Evolutionary conservation across 2,329 filamentous ascomycete genomes (phyloP), one percentile per base, ranked within the genome.

Genomic region (Ophiostoma australiae): DNA sequence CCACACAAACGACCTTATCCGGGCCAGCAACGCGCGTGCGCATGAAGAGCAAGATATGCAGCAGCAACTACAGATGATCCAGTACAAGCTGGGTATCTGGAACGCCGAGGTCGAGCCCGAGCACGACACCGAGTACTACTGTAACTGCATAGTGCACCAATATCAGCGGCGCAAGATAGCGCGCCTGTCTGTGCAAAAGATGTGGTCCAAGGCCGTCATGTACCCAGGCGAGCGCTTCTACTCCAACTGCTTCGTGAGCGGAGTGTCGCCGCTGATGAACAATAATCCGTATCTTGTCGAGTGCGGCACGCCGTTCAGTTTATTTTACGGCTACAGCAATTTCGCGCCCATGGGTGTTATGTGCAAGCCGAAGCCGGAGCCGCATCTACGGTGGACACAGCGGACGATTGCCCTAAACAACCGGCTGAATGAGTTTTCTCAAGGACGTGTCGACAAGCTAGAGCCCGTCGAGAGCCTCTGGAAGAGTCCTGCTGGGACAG

Each of bases 41-140:
- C 61, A 20, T 7, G 61, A 65, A 13, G 61, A 73, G 79, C 80
- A 82, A 78, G 76, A 81, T 44, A 83, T 84, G 80, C 81, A 83
- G 70, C 78, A 80, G 65, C 55, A 74, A 27, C 76, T 83, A 4
- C 81, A 81, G 70, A 76, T 67, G n/a, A 72, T 83, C 4, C 82
- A 83, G 70, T 76, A 76, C 15, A 70, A 76, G 44, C 79, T 80
- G 74, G 70, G 74, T 15, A 82, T 84, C 61, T 84, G 80, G 76
- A 84, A 84, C 73, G 77, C 76, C 68, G 82, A 84, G 68, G 80
- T 84, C 61, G 82, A 83, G 73, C 82, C 82, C 11, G 82, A 83
- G 70, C 81, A 83, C 72, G 81, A 83, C 10, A 75, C 76, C 13
- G 80, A 81, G 5, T 78, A 77, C 71, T 76, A 75, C 37, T 84